Evolutionary conservation across 2,329 filamentous ascomycete genomes (phyloP).

Genomic region (Nectriaceae sp.): DNA sequence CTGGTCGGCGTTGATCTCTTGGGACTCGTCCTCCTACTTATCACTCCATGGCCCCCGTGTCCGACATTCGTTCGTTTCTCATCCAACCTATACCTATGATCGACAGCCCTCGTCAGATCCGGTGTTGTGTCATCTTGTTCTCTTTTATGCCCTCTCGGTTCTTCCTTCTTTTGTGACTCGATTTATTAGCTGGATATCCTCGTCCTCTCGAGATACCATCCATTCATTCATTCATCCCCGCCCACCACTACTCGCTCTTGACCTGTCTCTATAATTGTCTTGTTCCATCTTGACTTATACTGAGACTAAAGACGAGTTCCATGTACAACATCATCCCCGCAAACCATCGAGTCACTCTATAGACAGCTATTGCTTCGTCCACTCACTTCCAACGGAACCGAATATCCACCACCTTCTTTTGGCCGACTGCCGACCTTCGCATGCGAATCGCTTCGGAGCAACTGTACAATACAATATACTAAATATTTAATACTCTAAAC

Average conservation of each 20-base stretch:
- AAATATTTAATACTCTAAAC: constrained; percentile 30
- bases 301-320: constrained; percentile 24
- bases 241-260: constrained; percentile 21
- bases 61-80: constrained; percentile 35
- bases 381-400: constrained; percentile 37
- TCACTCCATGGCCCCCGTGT: constrained; percentile 48
- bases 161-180: constrained; percentile 52
- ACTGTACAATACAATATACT: constrained; percentile 26
- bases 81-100: constrained; percentile 44
- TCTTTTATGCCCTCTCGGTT: constrained; percentile 51
- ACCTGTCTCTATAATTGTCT: constrained; percentile 8
- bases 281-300: constrained; percentile 7
- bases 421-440: constrained; percentile 20
- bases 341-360: constrained; percentile 32
- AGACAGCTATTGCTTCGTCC: constrained; percentile 42
- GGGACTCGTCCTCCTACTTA: constrained; percentile 49
- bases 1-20: constrained; percentile 36
- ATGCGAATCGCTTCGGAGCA: constrained; percentile 16
- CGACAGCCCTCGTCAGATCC: constrained; percentile 49
- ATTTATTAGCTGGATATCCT: constrained; percentile 44
- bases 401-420: constrained; percentile 27
- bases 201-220: constrained; percentile 38
- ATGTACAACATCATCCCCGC: constrained; percentile 33
- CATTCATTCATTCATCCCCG: constrained; percentile 44
- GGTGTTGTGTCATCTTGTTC: constrained; percentile 45